Evolutionary conservation across 306 rosid genomes (phyloP).

Genomic region (Gastrolobium villosum): DNA sequence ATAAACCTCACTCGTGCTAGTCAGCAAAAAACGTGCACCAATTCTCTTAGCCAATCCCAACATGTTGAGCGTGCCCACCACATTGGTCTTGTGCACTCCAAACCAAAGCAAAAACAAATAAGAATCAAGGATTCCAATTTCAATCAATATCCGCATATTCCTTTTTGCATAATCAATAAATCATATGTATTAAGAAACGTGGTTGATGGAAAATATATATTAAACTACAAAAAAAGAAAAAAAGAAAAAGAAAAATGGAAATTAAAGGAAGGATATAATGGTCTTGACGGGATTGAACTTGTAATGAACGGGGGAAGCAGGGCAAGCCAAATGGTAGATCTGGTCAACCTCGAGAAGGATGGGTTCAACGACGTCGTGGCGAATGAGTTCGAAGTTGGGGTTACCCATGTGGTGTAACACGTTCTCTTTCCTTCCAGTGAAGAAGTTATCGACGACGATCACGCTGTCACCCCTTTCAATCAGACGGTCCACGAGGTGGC

Average conservation of each 20-base stretch:
- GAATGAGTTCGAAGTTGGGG: conserved; percentile 84
- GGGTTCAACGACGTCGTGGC: conserved; percentile 95
- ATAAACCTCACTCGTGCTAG: conserved; percentile 95
- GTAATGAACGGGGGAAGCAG: conserved; percentile 96
- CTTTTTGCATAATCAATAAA: not conserved
- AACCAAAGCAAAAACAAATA: not conserved
- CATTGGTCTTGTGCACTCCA: conserved; percentile 87
- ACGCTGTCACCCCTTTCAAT: conserved; percentile 84
- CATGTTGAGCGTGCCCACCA: conserved; percentile 94
- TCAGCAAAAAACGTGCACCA: conserved; percentile 84
- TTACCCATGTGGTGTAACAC: conserved; percentile 77
- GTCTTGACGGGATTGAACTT: conserved; percentile 97
- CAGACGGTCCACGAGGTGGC: conserved; percentile 93
- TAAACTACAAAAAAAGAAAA: not conserved
- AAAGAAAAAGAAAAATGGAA: too few relatives aligned
- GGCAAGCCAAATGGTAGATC: conserved; percentile 96
- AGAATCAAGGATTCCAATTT: conserved; percentile 61
- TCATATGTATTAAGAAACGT: too few relatives aligned
- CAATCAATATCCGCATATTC: not conserved
- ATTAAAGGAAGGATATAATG: conserved; percentile 76
- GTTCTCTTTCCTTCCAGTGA: conserved; percentile 87
- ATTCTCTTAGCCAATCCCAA: conserved; percentile 90
- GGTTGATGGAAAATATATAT: not conserved
- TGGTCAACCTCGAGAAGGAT: conserved; percentile 90
- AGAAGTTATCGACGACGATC: conserved; percentile 86